Evolutionary conservation across 2,329 filamentous ascomycete species (phyloP).

Genomic region (Cordyceps sp.): DNA sequence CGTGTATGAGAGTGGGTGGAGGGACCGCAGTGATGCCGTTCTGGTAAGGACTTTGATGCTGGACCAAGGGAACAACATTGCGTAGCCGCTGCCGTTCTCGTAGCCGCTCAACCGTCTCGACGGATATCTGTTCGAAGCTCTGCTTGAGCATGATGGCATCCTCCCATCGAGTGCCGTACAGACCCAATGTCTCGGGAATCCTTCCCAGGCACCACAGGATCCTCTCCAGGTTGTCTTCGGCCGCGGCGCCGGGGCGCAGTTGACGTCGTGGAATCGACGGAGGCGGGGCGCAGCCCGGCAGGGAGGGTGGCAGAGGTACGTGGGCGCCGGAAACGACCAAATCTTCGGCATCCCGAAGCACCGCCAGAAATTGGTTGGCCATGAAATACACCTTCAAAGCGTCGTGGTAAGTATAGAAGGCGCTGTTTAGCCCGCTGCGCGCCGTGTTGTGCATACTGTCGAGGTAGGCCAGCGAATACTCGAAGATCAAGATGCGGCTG

Average conservation of each 20-base stretch:
- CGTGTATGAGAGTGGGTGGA: slow-evolving; percentile 1
- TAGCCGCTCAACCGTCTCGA: slow-evolving; percentile 25
- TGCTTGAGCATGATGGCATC: slow-evolving; percentile 35
- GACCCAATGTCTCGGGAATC: slow-evolving; percentile 33
- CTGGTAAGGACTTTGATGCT: slow-evolving; percentile 18
- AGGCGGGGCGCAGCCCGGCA: slow-evolving; percentile 29
- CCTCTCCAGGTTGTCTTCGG: slow-evolving; percentile 34
- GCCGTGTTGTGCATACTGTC: slow-evolving; percentile 55
- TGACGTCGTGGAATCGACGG: slow-evolving; percentile 35
- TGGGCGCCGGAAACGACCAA: slow-evolving; percentile 33
- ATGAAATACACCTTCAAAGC: slow-evolving; percentile 70
- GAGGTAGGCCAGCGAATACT: slow-evolving; percentile 71
- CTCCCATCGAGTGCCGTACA: slow-evolving; percentile 44
- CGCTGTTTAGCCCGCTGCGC: slow-evolving; percentile 37
- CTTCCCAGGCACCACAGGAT: slow-evolving; percentile 38
- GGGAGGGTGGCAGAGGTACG: slow-evolving; percentile 26
- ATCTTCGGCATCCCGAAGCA: slow-evolving; percentile 40
- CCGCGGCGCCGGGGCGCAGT: slow-evolving; percentile 12
- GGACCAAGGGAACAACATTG: slow-evolving; percentile 12
- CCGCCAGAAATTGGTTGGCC: slow-evolving; percentile 44
- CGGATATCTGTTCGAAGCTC: slow-evolving; percentile 34
- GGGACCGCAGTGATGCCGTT: slow-evolving; percentile 6
- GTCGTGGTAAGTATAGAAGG: slow-evolving; percentile 75
- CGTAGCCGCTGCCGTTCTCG: slow-evolving; percentile 19
- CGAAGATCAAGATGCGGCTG: slow-evolving; percentile 67